phyloP scores from a whole-genome alignment of 2,329 filamentous ascomycete species.

The Lomentospora prolificans region DNA sequence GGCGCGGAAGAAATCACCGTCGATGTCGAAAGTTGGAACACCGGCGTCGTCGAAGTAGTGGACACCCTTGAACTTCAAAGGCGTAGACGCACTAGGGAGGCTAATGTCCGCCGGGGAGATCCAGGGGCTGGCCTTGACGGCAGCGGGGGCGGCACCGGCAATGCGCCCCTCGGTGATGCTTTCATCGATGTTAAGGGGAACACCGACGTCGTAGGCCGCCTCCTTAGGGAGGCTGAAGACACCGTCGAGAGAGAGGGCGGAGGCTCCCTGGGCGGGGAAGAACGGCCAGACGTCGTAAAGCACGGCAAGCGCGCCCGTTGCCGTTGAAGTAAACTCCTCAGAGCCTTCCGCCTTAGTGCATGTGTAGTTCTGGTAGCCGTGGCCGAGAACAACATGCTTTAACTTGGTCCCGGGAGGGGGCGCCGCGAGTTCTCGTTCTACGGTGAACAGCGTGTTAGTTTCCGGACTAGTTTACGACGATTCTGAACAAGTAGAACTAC shows the following conservation, averaged over 20 bases:
- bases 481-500: neutral
- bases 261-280: constrained; percentile 33
- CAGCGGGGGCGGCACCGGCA: constrained; percentile 25
- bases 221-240: constrained; percentile 30
- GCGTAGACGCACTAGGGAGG: constrained; percentile 19
- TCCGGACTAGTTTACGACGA: neutral
- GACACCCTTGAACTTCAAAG: constrained; percentile 43
- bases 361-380: constrained; percentile 62
- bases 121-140: constrained; percentile 36
- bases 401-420: constrained; percentile 29
- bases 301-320: constrained; percentile 47
- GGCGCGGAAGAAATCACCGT: constrained; percentile 28
- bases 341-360: constrained; percentile 28
- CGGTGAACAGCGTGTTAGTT: constrained; percentile 8
- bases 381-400: constrained; percentile 49
- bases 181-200: constrained; percentile 38
- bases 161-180: constrained; percentile 16
- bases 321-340: constrained; percentile 22
- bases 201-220: constrained; percentile 28
- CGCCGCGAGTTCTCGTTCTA: constrained; percentile 29
- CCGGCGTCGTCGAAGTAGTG: constrained; percentile 54
- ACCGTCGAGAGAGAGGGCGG: constrained; percentile 24
- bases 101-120: constrained; percentile 27
- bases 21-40: constrained; percentile 51
- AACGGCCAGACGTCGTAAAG: constrained; percentile 47